Conservation (phyloP, 108 stramenopile species). For the Fistulifera solaris region DNA sequence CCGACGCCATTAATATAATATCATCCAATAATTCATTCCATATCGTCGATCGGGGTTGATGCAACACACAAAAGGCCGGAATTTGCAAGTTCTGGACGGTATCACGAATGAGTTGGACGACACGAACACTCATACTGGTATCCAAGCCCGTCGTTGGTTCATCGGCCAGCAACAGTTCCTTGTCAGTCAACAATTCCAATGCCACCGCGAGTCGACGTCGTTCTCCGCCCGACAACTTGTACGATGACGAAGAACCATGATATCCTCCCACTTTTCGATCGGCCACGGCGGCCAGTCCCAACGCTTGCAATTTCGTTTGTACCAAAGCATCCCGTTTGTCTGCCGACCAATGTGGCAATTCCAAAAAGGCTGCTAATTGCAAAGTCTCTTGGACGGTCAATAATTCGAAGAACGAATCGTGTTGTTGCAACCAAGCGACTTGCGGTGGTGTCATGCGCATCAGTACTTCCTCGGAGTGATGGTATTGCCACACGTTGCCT, state of each 20-base stretch:
- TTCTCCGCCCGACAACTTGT: conserved; percentile 71
- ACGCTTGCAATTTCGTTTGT: conserved; percentile 30
- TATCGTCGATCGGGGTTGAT: conserved; percentile 69
- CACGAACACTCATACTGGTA: conserved; percentile 39
- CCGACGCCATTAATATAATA: conserved; percentile 60
- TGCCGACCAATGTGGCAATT: conserved; percentile 25
- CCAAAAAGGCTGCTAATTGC: conserved; percentile 62
- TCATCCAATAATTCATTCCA: conserved; percentile 48
- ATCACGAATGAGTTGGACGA: conserved; percentile 41
- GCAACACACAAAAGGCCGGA: conserved; percentile 54
- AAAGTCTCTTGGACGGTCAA: conserved; percentile 74
- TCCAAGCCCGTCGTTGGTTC: conserved; percentile 81
- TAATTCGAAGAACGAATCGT: conserved; percentile 72
- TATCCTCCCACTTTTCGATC: conserved; percentile 48
- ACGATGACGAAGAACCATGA: conserved; percentile 13
- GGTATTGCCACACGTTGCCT: background rate
- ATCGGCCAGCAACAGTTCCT: conserved; percentile 24
- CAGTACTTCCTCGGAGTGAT: background rate
- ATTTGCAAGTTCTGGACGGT: conserved; percentile 47
- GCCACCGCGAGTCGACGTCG: conserved; percentile 72
- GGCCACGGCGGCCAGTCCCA: conserved; percentile 45
- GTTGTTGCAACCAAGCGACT: conserved; percentile 72
- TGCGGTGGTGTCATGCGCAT: conserved; percentile 16
- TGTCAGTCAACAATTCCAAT: conserved; percentile 36
- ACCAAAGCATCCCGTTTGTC: conserved; percentile 29